Base-by-base conservation (phyloP, 2,329 filamentous ascomycete genomes). In the Colletotrichum eleusines region DNA sequence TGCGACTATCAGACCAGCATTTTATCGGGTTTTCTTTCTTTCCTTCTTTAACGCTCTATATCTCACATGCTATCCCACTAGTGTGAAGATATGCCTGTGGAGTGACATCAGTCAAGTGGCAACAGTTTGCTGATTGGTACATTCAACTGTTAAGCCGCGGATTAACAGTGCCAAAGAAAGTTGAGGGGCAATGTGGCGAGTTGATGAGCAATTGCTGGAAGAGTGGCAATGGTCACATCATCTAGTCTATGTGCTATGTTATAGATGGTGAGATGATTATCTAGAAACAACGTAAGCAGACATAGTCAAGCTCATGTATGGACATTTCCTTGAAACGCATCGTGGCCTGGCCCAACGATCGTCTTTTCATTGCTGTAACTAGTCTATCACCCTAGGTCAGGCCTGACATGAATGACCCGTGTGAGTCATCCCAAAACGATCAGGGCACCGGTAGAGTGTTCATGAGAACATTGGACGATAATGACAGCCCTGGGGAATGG, bases 11-110 rank as follows among this genome's bases (percentile, higher is more conserved):
- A 46, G 44, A 23, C 44, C 12, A 23, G 42, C 20, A 8, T 44
- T n/a, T 18, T 5, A n/a, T 2, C 9, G 1, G n/a, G n/a, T n/a
- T n/a, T n/a, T 5, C 1, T 9, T 44, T 23, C 1, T 5, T 23
- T 46, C 20, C 8, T 6, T 2, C 3, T 3, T 46, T 12, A 23
- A 12, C n/a, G 12, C 23, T 11, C 7, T 1, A 11, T 44, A n/a
- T n/a, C 3, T 44, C 6, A 3, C 40, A 20, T 42, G 6, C 40
- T 42, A 5, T 20, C n/a, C n/a, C n/a, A n/a, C n/a, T n/a, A n/a
- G n/a, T n/a, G n/a, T n/a, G n/a, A n/a, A n/a, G n/a, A n/a, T 44
- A 44, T 11, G 8, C 8, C 8, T 44, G 42, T 3, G 8, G 42
- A 9, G 2, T 20, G 42, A n/a, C 4, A 12, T 11, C n/a, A n/a